These are phyloP conservation scores for Cercospora berteroae DNA, from an alignment of 2,329 filamentous ascomycete species.

Conservation along the genomic window DNA sequence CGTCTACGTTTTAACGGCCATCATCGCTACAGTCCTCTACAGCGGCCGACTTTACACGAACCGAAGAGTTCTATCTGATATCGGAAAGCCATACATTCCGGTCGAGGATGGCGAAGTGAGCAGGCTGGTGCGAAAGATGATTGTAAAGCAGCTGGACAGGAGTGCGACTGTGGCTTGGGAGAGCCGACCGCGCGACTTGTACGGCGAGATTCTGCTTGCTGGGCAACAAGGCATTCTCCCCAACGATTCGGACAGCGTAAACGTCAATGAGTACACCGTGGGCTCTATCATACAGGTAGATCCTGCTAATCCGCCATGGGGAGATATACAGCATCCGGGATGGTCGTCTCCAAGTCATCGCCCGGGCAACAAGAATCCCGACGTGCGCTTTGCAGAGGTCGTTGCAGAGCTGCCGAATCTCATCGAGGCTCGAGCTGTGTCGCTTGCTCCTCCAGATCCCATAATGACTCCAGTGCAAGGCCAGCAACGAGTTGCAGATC, in stretches of 20 bases:
- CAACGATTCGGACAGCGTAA: conserved; percentile 19
- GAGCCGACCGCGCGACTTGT: conserved; percentile 64
- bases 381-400: conserved; percentile 80
- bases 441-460: conserved; percentile 65
- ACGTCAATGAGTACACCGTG: conserved; percentile 30
- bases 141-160: conserved; percentile 67
- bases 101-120: conserved; percentile 81
- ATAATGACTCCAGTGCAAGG: conserved; percentile 44
- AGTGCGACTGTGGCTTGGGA: conserved; percentile 82
- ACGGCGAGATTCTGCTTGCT: conserved; percentile 35
- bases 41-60: conserved; percentile 82
- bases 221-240: conserved; percentile 32
- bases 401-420: conserved; percentile 81
- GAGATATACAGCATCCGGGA: conserved; percentile 77
- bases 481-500: conserved; percentile 26
- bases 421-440: conserved; percentile 90
- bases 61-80: conserved; percentile 71
- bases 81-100: conserved; percentile 84
- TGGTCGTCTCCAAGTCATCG: conserved; percentile 73
- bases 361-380: conserved; percentile 65
- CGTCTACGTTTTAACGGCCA: conserved; percentile 69
- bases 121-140: conserved; percentile 70
- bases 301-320: conserved; percentile 64
- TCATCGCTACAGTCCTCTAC: conserved; percentile 74
- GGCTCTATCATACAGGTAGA: conserved; percentile 42